Conservation (phyloP, 2,329 filamentous ascomycete species). For the Aspergillus aculeatus region DNA sequence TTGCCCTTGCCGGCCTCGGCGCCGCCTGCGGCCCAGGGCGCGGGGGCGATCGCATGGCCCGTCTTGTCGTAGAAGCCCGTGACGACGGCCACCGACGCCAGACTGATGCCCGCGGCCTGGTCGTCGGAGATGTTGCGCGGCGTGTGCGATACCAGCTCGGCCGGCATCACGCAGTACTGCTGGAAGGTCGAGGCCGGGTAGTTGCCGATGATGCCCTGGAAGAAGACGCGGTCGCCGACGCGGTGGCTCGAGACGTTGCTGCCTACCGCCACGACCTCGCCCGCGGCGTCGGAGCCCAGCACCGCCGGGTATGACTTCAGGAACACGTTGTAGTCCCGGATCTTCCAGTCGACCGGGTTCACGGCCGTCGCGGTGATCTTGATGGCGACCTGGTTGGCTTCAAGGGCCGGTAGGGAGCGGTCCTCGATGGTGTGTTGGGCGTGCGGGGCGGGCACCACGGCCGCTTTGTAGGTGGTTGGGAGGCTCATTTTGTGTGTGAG, state of each 20-base stretch:
- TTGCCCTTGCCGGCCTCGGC: slow-evolving; percentile 20
- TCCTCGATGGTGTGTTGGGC: slow-evolving; percentile 16
- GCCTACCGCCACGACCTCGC: slow-evolving; percentile 18
- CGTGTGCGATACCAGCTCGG: slow-evolving; percentile 32
- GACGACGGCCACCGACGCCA: slow-evolving; percentile 19
- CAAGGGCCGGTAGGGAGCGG: slow-evolving; percentile 21
- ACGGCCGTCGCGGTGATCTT: slow-evolving; percentile 21
- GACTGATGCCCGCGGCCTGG: slow-evolving; percentile 29
- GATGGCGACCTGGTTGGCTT: slow-evolving; percentile 13
- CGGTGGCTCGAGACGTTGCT: slow-evolving; percentile 19
- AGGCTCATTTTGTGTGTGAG: not conserved
- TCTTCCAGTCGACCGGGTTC: slow-evolving; percentile 29
- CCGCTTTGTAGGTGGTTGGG: slow-evolving; percentile 14
- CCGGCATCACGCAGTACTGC: slow-evolving; percentile 38
- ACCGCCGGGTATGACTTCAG: slow-evolving; percentile 15
- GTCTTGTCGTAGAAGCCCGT: slow-evolving; percentile 19
- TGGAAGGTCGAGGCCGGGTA: slow-evolving; percentile 37
- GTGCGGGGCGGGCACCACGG: slow-evolving; percentile 10
- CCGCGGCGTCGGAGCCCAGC: slow-evolving; percentile 25
- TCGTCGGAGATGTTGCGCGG: slow-evolving; percentile 31
- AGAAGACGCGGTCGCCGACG: slow-evolving; percentile 33
- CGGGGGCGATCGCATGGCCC: slow-evolving; percentile 22
- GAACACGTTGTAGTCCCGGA: slow-evolving; percentile 29
- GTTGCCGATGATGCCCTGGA: slow-evolving; percentile 35
- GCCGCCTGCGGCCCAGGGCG: slow-evolving; percentile 30